Base-by-base conservation (phyloP, 2,329 filamentous ascomycete genomes). In the Phialophora tarda region DNA sequence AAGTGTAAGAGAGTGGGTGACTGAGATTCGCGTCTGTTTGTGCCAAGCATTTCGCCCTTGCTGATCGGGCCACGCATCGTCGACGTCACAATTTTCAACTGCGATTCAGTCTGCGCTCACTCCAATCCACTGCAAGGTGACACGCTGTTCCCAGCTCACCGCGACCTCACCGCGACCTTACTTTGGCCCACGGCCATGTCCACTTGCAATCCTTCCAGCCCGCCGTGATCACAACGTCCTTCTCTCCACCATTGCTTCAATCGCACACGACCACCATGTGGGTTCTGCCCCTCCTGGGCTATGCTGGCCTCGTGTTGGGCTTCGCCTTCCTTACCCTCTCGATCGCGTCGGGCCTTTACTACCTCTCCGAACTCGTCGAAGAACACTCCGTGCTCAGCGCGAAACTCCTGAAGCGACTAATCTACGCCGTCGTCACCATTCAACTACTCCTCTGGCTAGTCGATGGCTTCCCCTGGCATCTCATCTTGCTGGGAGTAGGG, bases 301-400 rank as follows among this genome's bases (percentile, higher is more conserved):
- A 97, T 76, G 79, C 93, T 38, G 95, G 95, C 75, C 88, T 96
- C 72, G 81, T 93, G 70, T 82, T 97, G 68, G 94, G 94, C 77
- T 99, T 99, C 82, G 88, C 87, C 75, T 98, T 99, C 81, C 83
- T 99, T 72, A 98, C 95, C 23, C 85, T 99, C 68, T 93, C 94
- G 64, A 98, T 99, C 92, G 95, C 95, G 47, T 97, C 93, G n/a
- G 95, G 95, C 44, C 88, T 99, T 28, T 99, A 99, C 82, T 99
- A 99, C 78, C 89, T 99, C 62, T 97, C 94, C 26, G 95, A 99
- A 79, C 88, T 98, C 14, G 95, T 99, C 68, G 95, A 99, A 81
- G 95, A 99, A 79, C 94, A 99, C 77, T 97, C 94, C 3, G 94
- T 98, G 11, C 80, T 96, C 69, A 91, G 93, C 12, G 96, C 96